Base-by-base conservation (phyloP, 352 stramenopile genomes). In the Globisporangium cylindrosporum region DNA sequence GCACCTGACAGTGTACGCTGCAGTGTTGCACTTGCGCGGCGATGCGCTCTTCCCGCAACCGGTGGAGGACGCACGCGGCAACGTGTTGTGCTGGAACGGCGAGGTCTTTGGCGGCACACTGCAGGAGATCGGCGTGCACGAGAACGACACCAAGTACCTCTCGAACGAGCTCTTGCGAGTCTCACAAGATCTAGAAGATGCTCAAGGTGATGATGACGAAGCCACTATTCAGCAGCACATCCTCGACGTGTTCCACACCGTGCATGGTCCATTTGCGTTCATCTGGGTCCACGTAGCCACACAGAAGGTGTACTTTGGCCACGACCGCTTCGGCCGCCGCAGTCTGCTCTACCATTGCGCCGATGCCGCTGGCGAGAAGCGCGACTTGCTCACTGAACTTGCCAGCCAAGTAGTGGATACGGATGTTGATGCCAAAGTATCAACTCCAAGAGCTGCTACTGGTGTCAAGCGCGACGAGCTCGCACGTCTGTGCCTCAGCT, bases 21-120 rank as follows among this genome's bases (percentile, higher is more conserved):
- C 91, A 7, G 94, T 98, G 59, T 75, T 99, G 63, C 89, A 98
- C 75, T 82, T 99, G 59, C 85, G 95, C 36, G 90, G 94, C 12
- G 67, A 81, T 43, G 41, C 72, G 24, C 22, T 97, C 14, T 76
- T 73, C 6, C 25, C 68, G n/a, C 96, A 99, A 79, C 96, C 96
- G 15, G 68, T 94, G n/a, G 66, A 76, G 12, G 87, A 96, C 68
- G 57, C 58, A 1, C 22, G 72, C 15, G 75, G 80, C 48, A 96
- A 93, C 69, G 75, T 93, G 4, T 66, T 96, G 46, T 86, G 88
- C 66, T 99, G 95, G 95, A 99, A 99, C 78, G 96, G 94, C 58
- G 95, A 99, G 84, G 83, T 97, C 15, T 84, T 98, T 84, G 80
- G 73, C 60, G 32, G n/a, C 43, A 57, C 27, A 14, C 32, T 20